phyloP scores from a whole-genome alignment of 2,329 filamentous ascomycete genomes.

The Sporothrix curviconia region DNA sequence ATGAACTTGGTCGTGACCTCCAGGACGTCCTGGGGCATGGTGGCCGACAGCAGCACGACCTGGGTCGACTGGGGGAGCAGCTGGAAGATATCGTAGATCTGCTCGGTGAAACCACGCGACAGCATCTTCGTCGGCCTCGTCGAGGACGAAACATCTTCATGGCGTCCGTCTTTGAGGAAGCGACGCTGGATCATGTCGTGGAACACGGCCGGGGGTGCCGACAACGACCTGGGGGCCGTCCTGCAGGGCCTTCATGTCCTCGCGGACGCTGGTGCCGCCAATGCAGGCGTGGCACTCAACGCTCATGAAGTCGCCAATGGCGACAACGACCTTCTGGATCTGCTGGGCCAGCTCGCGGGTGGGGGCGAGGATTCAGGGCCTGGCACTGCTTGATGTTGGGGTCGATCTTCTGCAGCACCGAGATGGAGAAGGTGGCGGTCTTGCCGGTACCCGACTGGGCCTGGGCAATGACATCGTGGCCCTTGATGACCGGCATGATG shows the following conservation, averaged over 20 bases:
- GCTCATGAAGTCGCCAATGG: slow-evolving; percentile 99
- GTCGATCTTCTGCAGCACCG: slow-evolving; percentile 98
- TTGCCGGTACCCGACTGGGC: slow-evolving; percentile 99
- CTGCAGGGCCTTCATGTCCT: slow-evolving; percentile 96
- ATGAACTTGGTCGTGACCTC: slow-evolving; percentile 99
- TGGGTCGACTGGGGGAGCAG: slow-evolving; percentile 96
- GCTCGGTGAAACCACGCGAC: slow-evolving; percentile 98
- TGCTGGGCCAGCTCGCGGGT: slow-evolving; percentile 98
- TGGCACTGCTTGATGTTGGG: slow-evolving; percentile 91
- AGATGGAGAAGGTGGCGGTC: slow-evolving; percentile 99
- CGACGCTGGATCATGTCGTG: slow-evolving; percentile 99
- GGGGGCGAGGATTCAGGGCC: slow-evolving; percentile 93
- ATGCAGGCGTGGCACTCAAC: slow-evolving; percentile 99
- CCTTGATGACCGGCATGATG: slow-evolving; percentile 99
- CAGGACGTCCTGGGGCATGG: slow-evolving; percentile 97
- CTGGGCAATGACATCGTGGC: slow-evolving; percentile 98
- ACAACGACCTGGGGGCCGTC: slow-evolving; percentile 96
- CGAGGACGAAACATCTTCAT: slow-evolving; percentile 99
- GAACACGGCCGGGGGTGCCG: slow-evolving; percentile 95
- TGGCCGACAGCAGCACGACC: slow-evolving; percentile 95
- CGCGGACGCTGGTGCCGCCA: slow-evolving; percentile 94
- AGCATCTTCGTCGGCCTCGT: slow-evolving; percentile 99
- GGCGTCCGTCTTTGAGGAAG: slow-evolving; percentile 88
- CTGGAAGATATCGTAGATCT: slow-evolving; percentile 99
- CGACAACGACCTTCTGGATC: slow-evolving; percentile 98